Conservation (phyloP, 202 grass and related monocot genomes). For the Zoysia matrella region DNA sequence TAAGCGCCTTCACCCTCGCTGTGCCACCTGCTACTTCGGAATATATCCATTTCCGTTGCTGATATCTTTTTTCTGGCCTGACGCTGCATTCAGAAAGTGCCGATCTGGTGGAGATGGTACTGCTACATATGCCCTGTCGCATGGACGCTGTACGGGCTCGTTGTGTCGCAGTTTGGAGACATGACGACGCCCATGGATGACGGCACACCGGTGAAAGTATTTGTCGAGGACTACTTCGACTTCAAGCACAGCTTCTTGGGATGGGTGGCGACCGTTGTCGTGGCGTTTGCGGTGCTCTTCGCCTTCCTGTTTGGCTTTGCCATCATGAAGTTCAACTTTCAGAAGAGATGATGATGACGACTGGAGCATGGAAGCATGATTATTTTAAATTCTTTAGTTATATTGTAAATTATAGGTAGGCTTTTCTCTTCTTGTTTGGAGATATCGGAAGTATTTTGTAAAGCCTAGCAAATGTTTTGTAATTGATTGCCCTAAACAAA, state of each 20-base stretch:
- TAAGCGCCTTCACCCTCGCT: constrained; percentile 39
- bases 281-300: constrained; percentile 64
- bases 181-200: constrained; percentile 43
- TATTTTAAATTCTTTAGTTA: constrained; percentile 16
- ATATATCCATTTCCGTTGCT: not conserved
- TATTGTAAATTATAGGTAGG: constrained; percentile 8
- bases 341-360: constrained; percentile 66
- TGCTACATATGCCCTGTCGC: constrained; percentile 84
- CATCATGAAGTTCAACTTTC: constrained; percentile 87
- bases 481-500: not conserved
- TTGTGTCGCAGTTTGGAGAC: constrained; percentile 75
- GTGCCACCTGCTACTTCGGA: not conserved
- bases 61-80: constrained; percentile 8
- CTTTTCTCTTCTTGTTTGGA: not conserved
- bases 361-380: constrained; percentile 12
- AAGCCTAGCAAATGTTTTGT: not conserved
- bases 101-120: constrained; percentile 86
- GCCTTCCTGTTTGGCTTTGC: constrained; percentile 72
- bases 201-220: constrained; percentile 39
- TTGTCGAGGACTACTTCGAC: constrained; percentile 56
- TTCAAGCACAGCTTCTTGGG: constrained; percentile 77
- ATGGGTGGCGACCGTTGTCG: constrained; percentile 53
- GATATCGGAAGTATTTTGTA: not conserved
- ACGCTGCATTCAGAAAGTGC: constrained; percentile 52
- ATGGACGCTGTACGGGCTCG: constrained; percentile 74